Percentiles rank a stretch among this genome's conserved stretches.
Conservation (phyloP, 1,139 yeast genomes). For the Yamadazyma sp. region DNA sequence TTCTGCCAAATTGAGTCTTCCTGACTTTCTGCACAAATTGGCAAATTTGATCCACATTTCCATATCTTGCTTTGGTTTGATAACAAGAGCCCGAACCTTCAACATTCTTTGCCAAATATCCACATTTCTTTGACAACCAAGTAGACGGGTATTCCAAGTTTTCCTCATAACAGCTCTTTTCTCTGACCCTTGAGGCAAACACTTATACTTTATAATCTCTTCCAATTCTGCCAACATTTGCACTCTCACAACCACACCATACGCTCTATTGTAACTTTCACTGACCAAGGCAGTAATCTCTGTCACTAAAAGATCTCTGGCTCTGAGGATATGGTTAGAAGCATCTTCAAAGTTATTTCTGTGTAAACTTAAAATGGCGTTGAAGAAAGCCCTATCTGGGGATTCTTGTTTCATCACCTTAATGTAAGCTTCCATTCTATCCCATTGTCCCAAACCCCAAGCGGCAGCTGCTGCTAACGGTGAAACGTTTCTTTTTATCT, state of each 20-base stretch:
- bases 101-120: slow-evolving; percentile 98
- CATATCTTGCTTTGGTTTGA: slow-evolving; percentile 95
- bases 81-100: slow-evolving; percentile 89
- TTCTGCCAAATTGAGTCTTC: slow-evolving; percentile 88
- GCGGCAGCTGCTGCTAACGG: slow-evolving; percentile 99
- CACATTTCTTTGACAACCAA: slow-evolving; percentile 94
- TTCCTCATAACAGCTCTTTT: slow-evolving; percentile 76
- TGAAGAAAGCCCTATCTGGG: slow-evolving; percentile 92
- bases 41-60: slow-evolving; percentile 99
- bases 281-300: slow-evolving; percentile 93
- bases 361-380: slow-evolving; percentile 84
- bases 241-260: slow-evolving; percentile 92
- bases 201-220: slow-evolving; percentile 87
- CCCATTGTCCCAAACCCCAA: slow-evolving; percentile 99
- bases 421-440: slow-evolving; percentile 88
- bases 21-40: slow-evolving; percentile 90
- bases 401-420: slow-evolving; percentile 88
- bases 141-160: slow-evolving; percentile 90
- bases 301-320: slow-evolving; percentile 86
- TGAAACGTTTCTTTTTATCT: slow-evolving; percentile 81
- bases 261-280: slow-evolving; percentile 95
- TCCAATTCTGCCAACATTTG: slow-evolving; percentile 97
- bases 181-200: slow-evolving; percentile 78
- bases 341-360: slow-evolving; percentile 86
- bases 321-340: slow-evolving; percentile 70